Conservation (phyloP, 768 basidiomycete genomes). For the Trametes meyenii region DNA sequence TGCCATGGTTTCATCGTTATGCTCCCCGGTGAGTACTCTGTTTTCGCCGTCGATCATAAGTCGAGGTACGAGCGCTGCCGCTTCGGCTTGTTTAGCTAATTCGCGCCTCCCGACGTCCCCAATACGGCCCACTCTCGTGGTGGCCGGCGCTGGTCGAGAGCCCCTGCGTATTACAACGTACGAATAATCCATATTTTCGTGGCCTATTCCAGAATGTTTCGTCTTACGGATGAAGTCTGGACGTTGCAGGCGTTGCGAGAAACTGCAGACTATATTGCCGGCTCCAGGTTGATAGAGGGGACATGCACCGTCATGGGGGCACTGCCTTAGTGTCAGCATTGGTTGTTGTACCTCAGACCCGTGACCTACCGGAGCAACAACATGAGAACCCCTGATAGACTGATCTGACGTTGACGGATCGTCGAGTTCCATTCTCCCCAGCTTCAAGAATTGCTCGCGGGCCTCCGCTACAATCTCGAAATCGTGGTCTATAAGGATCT, state of each 20-base stretch:
- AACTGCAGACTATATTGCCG: constrained; percentile 68
- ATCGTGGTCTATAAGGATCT: constrained; percentile 89
- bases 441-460: constrained; percentile 66
- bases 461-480: constrained; percentile 82
- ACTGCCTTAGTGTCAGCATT: constrained; percentile 48
- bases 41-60: constrained; percentile 27
- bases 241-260: constrained; percentile 85
- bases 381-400: constrained; percentile 63
- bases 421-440: constrained; percentile 62
- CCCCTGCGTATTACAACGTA: constrained; percentile 90
- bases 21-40: constrained; percentile 19
- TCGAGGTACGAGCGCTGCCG: constrained; percentile 21
- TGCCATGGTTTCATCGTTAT: background rate
- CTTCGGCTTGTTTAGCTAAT: constrained; percentile 38
- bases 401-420: constrained; percentile 43
- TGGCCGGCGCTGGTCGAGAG: constrained; percentile 50
- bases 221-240: constrained; percentile 85
- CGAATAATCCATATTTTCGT: constrained; percentile 87
- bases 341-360: constrained; percentile 6
- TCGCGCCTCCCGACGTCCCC: constrained; percentile 56
- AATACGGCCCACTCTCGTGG: constrained; percentile 49
- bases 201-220: constrained; percentile 82
- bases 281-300: constrained; percentile 68
- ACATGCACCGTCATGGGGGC: constrained; percentile 88
- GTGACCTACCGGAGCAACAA: constrained; percentile 81